A percentile compares a stretch with the other conserved stretches of the same genome.
Evolutionary conservation across 2,329 filamentous ascomycete genomes (phyloP).

Genomic region (Coniochaeta sp.): DNA sequence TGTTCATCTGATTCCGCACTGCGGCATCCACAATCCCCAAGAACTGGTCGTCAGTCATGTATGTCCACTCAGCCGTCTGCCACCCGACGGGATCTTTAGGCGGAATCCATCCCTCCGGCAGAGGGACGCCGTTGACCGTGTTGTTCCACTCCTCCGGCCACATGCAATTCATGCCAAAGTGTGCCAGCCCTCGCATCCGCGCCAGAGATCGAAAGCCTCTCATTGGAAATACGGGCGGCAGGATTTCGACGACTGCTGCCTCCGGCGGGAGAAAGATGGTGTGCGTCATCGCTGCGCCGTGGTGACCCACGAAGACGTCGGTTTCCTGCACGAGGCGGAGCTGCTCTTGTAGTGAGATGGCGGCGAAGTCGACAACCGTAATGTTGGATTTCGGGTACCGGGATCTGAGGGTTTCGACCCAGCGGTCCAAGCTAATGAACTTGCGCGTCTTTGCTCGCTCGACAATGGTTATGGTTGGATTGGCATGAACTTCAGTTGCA

Average conservation of each 20-base stretch:
- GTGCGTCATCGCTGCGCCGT: slow-evolving; percentile 17
- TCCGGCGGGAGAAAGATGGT: slow-evolving; percentile 15
- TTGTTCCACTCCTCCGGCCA: slow-evolving; percentile 1
- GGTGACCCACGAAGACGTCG: slow-evolving; percentile 15
- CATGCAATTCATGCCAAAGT: slow-evolving; percentile 2
- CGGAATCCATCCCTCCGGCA: neutral
- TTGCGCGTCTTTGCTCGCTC: slow-evolving; percentile 11
- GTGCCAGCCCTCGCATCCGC: neutral
- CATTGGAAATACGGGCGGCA: slow-evolving; percentile 1
- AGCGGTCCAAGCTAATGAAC: slow-evolving; percentile 9
- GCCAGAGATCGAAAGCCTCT: neutral
- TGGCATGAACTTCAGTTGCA: neutral
- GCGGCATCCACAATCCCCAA: slow-evolving; percentile 5
- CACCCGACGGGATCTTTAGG: slow-evolving; percentile 5
- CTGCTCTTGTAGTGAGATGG: slow-evolving; percentile 12
- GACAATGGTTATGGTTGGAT: slow-evolving; percentile 13
- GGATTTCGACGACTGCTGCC: slow-evolving; percentile 11
- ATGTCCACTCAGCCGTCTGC: slow-evolving; percentile 11
- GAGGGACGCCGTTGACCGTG: neutral
- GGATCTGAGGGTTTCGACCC: slow-evolving; percentile 7
- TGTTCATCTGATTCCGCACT: neutral
- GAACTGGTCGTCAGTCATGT: slow-evolving; percentile 11
- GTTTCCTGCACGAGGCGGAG: slow-evolving; percentile 11
- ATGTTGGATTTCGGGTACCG: slow-evolving; percentile 11
- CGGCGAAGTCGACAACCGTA: slow-evolving; percentile 12